Percentiles rank a stretch among this genome's conserved stretches.
Conservation (phyloP, 192 early-diverging fungal species). For the Funneliformis geosporum region DNA sequence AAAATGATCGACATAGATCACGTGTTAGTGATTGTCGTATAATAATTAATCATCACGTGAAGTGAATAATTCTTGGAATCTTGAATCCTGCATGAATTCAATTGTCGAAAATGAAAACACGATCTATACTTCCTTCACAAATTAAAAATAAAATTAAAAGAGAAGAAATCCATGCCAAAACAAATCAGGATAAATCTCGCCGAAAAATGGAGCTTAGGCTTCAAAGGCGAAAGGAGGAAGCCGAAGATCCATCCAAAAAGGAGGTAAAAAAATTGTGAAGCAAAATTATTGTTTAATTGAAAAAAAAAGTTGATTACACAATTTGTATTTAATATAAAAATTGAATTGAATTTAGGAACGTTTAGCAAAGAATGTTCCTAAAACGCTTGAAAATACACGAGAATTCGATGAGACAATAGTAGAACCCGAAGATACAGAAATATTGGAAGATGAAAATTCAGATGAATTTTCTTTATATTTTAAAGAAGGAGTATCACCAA, state of each 20-base stretch:
- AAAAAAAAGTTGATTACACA: neutral
- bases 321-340: neutral
- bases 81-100: too few relatives aligned
- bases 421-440: slow-evolving; percentile 70
- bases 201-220: slow-evolving; percentile 2
- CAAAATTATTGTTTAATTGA: neutral
- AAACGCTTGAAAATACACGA: slow-evolving; percentile 88
- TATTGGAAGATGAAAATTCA: slow-evolving; percentile 79
- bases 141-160: slow-evolving; percentile 35
- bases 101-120: too few relatives aligned
- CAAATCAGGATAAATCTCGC: slow-evolving; percentile 19
- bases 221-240: slow-evolving; percentile 28
- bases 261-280: neutral
- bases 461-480: slow-evolving; percentile 92
- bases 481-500: slow-evolving; percentile 76
- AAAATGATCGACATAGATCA: too few relatives aligned
- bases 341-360: slow-evolving; percentile 56
- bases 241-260: slow-evolving; percentile 24
- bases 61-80: too few relatives aligned
- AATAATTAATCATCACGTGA: too few relatives aligned
- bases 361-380: slow-evolving; percentile 85
- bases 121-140: slow-evolving; percentile 5
- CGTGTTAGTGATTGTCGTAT: too few relatives aligned
- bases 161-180: slow-evolving; percentile 24
- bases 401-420: slow-evolving; percentile 95